Conservation (phyloP, 495 filamentous ascomycete genomes). For the Hyaloscypha hepaticicola region DNA sequence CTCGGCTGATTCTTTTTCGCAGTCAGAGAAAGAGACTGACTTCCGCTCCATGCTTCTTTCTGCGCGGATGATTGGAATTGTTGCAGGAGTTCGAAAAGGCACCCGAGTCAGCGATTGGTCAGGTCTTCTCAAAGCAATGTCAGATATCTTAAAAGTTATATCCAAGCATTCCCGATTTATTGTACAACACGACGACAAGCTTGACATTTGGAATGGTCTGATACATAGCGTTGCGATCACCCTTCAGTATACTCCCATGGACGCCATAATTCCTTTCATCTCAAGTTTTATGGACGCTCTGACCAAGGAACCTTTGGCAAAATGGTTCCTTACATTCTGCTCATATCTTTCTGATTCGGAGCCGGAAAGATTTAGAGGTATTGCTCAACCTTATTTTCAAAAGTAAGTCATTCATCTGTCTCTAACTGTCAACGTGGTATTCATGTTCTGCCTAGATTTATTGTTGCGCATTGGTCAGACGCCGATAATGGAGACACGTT, state of each 20-base stretch:
- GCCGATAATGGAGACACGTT: conserved; percentile 62
- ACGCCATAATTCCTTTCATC: conserved; percentile 68
- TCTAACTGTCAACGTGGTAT: not conserved
- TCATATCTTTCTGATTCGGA: conserved; percentile 72
- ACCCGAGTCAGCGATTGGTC: conserved; percentile 72
- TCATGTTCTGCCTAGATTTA: conserved; percentile 50
- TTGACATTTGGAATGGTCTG: conserved; percentile 51
- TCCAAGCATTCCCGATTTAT: conserved; percentile 34
- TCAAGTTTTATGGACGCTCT: conserved; percentile 62
- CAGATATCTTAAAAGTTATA: conserved; percentile 51
- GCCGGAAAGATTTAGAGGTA: conserved; percentile 69
- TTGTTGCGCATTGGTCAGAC: conserved; percentile 68
- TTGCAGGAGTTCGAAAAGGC: conserved; percentile 75
- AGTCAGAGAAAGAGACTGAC: conserved; percentile 5
- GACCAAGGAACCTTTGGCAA: conserved; percentile 58
- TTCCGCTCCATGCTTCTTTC: conserved; percentile 23
- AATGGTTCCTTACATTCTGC: conserved; percentile 81
- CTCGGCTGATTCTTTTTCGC: conserved; percentile 7
- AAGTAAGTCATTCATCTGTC: conserved; percentile 46
- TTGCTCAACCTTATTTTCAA: conserved; percentile 79
- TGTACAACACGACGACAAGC: conserved; percentile 41
- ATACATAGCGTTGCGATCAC: conserved; percentile 66
- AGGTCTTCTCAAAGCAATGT: conserved; percentile 54
- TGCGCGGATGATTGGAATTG: conserved; percentile 62
- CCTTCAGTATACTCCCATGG: conserved; percentile 75